Percentiles rank a stretch among this genome's conserved stretches.
phyloP scores from a whole-genome alignment of 2,329 filamentous ascomycete species.

The Mollisia scopiformis region DNA sequence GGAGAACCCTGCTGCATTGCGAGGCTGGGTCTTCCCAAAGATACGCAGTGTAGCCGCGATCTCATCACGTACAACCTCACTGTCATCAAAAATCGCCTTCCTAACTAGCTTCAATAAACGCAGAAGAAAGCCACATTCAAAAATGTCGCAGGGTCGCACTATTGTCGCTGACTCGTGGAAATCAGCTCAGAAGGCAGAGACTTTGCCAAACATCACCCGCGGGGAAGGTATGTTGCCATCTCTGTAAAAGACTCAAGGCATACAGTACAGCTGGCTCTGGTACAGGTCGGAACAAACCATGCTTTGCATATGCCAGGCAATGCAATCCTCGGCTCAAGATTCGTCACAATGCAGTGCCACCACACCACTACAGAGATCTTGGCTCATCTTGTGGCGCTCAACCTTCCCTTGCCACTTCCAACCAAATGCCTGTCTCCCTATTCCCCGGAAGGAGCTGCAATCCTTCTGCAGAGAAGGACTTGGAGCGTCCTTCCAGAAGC shows the following conservation, averaged over 20 bases:
- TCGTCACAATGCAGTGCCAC: neutral
- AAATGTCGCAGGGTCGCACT: neutral
- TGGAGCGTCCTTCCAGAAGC: neutral
- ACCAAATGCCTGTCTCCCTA: neutral
- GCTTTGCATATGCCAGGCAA: neutral
- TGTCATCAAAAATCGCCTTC: conserved; percentile 9
- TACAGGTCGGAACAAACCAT: neutral
- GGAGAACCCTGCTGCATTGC: conserved; percentile 19
- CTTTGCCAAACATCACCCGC: neutral
- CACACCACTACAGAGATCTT: neutral
- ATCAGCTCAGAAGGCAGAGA: neutral
- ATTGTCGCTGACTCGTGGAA: neutral
- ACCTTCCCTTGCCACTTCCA: neutral
- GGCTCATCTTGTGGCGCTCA: neutral
- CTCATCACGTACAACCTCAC: conserved; percentile 9
- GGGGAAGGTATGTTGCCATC: neutral
- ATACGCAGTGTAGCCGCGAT: conserved; percentile 21
- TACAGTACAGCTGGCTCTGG: neutral
- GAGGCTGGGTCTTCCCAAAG: conserved; percentile 8
- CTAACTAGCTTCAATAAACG: neutral
- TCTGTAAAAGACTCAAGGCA: neutral
- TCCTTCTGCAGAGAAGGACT: conserved; percentile 1
- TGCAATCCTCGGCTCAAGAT: conserved; percentile 3
- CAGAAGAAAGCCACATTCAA: neutral
- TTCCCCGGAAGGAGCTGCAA: neutral